Percentiles rank a stretch among this genome's conserved stretches.
phyloP scores from a whole-genome alignment of 2,329 filamentous ascomycete species.

The Claviceps humidiphila region DNA sequence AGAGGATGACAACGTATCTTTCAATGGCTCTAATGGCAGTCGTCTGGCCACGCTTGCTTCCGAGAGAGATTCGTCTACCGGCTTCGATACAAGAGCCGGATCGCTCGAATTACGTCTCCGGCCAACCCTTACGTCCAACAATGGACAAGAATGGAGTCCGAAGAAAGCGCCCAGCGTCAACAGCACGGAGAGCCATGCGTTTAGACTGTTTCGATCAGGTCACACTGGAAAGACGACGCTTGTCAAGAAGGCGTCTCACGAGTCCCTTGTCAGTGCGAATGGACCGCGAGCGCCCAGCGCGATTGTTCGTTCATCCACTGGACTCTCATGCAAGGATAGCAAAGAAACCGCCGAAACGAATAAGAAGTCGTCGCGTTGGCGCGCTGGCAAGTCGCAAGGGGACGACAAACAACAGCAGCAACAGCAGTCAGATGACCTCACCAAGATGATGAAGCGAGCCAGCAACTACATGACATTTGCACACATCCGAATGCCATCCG shows the following conservation, averaged over 20 bases:
- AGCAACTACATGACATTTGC: slow-evolving; percentile 97
- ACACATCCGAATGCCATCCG: slow-evolving; percentile 87
- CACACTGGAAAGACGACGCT: slow-evolving; percentile 28
- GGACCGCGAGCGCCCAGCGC: slow-evolving; percentile 22
- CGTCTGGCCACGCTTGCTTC: slow-evolving; percentile 22
- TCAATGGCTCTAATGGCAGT: slow-evolving; percentile 22
- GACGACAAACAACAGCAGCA: slow-evolving; percentile 46
- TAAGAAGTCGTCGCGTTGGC: slow-evolving; percentile 39
- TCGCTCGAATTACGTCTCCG: slow-evolving; percentile 71
- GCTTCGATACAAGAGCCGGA: slow-evolving; percentile 50
- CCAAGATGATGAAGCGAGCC: slow-evolving; percentile 89
- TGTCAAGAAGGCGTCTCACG: slow-evolving; percentile 41
- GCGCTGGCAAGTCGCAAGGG: slow-evolving; percentile 34
- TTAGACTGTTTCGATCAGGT: slow-evolving; percentile 37
- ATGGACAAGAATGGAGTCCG: slow-evolving; percentile 21
- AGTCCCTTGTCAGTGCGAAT: slow-evolving; percentile 35
- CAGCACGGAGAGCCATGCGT: slow-evolving; percentile 27
- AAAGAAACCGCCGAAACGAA: slow-evolving; percentile 24
- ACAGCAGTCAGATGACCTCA: slow-evolving; percentile 71
- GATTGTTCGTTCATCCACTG: slow-evolving; percentile 33
- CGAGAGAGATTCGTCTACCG: slow-evolving; percentile 30
- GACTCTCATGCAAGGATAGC: slow-evolving; percentile 27
- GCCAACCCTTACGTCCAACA: slow-evolving; percentile 59
- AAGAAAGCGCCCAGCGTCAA: slow-evolving; percentile 37
- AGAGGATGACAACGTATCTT: slow-evolving; percentile 31